phyloP scores from a whole-genome alignment of 257 asterid genomes.

The Solanum gandarillasii region DNA sequence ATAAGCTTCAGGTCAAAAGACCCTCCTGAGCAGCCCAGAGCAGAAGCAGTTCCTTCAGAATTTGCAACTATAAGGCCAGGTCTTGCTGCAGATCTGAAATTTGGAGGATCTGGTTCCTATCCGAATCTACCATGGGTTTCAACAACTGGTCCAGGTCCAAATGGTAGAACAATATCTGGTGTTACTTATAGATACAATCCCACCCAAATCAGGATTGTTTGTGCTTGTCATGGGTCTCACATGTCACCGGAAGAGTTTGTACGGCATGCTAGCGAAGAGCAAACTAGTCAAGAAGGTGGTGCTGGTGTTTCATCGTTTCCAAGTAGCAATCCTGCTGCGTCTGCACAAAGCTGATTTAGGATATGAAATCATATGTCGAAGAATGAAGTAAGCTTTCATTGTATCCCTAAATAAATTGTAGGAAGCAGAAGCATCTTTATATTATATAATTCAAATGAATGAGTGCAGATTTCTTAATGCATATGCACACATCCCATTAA shows the following conservation, averaged over 20 bases:
- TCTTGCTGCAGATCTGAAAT: slow-evolving; percentile 70
- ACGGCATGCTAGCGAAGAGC: slow-evolving; percentile 66
- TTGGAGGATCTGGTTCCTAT: slow-evolving; percentile 78
- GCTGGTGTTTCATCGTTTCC: slow-evolving; percentile 42
- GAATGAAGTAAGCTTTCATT: background rate
- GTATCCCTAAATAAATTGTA: background rate
- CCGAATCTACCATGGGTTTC: slow-evolving; percentile 97
- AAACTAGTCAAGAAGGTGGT: slow-evolving; percentile 23
- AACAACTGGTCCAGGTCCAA: slow-evolving; percentile 67
- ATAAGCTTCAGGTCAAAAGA: slow-evolving; percentile 29
- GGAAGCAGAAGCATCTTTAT: background rate
- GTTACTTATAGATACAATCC: slow-evolving; percentile 82
- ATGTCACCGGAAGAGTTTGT: slow-evolving; percentile 88
- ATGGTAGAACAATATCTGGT: slow-evolving; percentile 84
- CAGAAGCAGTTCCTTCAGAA: slow-evolving; percentile 52
- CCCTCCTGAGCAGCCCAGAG: slow-evolving; percentile 34
- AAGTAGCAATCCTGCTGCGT: slow-evolving; percentile 57
- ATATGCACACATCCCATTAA: background rate
- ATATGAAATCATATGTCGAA: background rate
- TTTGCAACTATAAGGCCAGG: slow-evolving; percentile 84
- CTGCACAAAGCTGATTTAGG: slow-evolving; percentile 55
- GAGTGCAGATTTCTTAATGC: background rate
- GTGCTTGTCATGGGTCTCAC: slow-evolving; percentile 94
- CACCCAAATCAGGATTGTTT: slow-evolving; percentile 74
- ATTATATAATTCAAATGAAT: background rate